These are phyloP conservation scores for Allium sativum DNA, from an alignment of 106 monocot species.

Conservation along the genomic window DNA sequence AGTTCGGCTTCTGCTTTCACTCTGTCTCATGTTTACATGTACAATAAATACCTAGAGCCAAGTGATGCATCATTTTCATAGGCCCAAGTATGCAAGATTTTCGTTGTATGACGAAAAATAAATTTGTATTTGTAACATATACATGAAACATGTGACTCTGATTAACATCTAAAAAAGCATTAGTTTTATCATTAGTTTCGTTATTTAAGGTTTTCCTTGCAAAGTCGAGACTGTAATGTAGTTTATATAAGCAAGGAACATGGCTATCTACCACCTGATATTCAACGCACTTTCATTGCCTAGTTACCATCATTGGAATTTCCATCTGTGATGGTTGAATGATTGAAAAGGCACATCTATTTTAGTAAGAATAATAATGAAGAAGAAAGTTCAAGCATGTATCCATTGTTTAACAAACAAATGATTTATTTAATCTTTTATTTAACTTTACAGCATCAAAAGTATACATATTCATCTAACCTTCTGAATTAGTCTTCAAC, in stretches of 20 bases:
- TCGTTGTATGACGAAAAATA: no score
- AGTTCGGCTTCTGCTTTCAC: no score
- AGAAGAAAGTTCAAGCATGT: constrained; percentile 31
- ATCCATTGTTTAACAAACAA: not conserved
- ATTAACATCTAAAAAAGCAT: no score
- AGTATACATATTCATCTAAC: constrained; percentile 25
- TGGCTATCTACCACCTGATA: constrained; percentile 40
- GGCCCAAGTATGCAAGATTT: no score
- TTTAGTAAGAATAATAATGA: constrained; percentile 52
- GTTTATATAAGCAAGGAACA: constrained; percentile 28
- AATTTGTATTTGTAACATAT: no score
- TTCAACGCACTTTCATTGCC: constrained; percentile 82
- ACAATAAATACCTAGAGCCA: no score
- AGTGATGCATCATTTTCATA: no score
- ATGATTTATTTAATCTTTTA: no score
- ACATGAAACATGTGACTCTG: no score
- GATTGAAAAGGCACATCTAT: constrained; percentile 72
- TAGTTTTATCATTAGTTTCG: no score
- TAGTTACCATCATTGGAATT: constrained; percentile 99
- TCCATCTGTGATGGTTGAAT: constrained; percentile 99
- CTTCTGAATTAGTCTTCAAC: constrained; percentile 70
- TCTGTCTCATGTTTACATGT: no score
- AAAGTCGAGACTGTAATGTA: constrained; percentile 6
- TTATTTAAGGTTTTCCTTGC: not conserved
- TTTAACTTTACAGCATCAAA: no score